Base-by-base conservation (phyloP, 345 rosid genomes). In the Euphorbia peplus region DNA sequence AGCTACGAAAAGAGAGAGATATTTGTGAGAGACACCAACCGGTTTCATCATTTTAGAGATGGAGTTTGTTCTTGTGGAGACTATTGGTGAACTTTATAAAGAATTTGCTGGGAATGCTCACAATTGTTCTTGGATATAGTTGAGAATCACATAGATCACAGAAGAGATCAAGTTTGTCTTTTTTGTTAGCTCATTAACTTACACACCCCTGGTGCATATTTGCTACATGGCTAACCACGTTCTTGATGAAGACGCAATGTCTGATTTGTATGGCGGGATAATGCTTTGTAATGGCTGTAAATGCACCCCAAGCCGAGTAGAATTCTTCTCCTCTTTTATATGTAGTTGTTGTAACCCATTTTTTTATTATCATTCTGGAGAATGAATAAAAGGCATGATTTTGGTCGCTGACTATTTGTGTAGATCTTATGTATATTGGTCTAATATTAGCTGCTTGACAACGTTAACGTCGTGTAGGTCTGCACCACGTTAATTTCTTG, bases 41-140 rank as follows among this genome's bases (percentile, higher is more conserved):
- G 93, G 22, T 90, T 86, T 73, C 90, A 90, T 76, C 91, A 81
- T 50, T 90, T 88, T 62, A 81, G 78, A 60, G 83, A 84, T 60
- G 93, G 91, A 6, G 66, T 69, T 64, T 90, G 96, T 80, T 84
- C 93, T 70, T 88, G 96, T 73, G 85, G 87, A 79, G 91, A 91
- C 15, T 82, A 84, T 76, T 90, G 93, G 90, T 88, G 75, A 90
- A 59, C 11, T 18, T 19, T n/a, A n/a, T 3, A 57, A 44, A 42
- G 26, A 37, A 16, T 59, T 48, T 46, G 19, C 21, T 54, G 82
- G 78, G 80, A 78, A 73, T 62, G 39, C 54, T 25, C 42, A 4
- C 24, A 44, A 25, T 63, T 28, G 26, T 63, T 16, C 53, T 14
- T 44, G 0, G 24, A 21, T 24, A 16, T 26, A 25, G 21, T 44